Conservation (phyloP, 352 stramenopile species). For the Lagenidium giganteum region DNA sequence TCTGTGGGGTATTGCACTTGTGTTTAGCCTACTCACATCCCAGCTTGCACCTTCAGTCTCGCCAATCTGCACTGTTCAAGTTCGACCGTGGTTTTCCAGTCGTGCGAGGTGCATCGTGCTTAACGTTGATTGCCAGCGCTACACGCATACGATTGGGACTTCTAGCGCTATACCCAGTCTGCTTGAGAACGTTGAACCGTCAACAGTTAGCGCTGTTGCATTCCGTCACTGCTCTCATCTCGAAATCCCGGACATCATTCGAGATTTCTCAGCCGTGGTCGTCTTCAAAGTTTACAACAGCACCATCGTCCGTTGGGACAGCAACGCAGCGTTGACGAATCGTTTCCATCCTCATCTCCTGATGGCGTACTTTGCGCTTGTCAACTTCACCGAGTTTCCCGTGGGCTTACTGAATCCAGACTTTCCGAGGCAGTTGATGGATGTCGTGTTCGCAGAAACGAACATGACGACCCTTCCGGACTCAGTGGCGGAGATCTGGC, state of each 20-base stretch:
- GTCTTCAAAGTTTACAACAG: slow-evolving; percentile 12
- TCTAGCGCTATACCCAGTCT: too few relatives aligned
- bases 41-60: too few relatives aligned
- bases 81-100: too few relatives aligned
- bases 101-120: too few relatives aligned
- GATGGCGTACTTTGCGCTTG: neutral
- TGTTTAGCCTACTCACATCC: too few relatives aligned
- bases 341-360: neutral
- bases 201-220: neutral
- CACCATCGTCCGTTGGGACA: neutral
- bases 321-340: neutral
- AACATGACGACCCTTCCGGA: slow-evolving; percentile 3
- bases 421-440: neutral
- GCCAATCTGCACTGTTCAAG: too few relatives aligned
- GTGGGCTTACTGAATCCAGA: neutral
- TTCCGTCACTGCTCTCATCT: slow-evolving; percentile 8
- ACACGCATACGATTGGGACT: too few relatives aligned
- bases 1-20: too few relatives aligned
- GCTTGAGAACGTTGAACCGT: neutral
- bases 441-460: slow-evolving; percentile 9
- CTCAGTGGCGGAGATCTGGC: neutral
- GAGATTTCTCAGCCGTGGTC: neutral
- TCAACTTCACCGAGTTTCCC: slow-evolving; percentile 4
- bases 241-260: slow-evolving; percentile 1
- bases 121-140: too few relatives aligned